These are phyloP conservation scores for Asterophora parasitica DNA, from an alignment of 768 basidiomycete genomes.

Conservation along the genomic window DNA sequence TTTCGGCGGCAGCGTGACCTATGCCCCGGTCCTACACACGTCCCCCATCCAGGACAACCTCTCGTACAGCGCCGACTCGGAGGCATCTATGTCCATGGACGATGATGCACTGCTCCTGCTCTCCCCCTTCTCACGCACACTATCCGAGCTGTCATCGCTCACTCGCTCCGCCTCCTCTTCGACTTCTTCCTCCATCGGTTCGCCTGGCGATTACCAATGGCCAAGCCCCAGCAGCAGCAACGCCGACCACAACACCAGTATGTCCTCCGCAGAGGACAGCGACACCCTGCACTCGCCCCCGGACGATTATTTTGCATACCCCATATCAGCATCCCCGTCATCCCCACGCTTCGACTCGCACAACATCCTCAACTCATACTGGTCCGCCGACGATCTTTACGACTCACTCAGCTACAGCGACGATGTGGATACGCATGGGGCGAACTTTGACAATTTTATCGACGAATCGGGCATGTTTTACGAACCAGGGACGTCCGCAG, in stretches of 20 bases:
- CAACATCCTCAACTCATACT: conserved; percentile 19
- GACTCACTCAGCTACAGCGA: conserved; percentile 11
- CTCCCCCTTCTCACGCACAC: conserved; percentile 25
- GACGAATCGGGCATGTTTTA: conserved; percentile 22
- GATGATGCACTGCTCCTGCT: conserved; percentile 15
- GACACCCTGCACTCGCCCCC: conserved; percentile 23
- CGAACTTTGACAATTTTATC: conserved; percentile 2
- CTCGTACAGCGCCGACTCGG: conserved; percentile 15
- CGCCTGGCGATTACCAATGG: conserved; percentile 18
- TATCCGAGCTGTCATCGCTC: conserved; percentile 30
- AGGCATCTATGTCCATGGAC: conserved; percentile 14
- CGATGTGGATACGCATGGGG: conserved; percentile 7
- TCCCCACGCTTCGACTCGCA: conserved; percentile 15
- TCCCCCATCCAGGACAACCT: conserved; percentile 8
- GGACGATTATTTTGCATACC: conserved; percentile 20
- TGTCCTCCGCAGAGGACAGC: conserved; percentile 23
- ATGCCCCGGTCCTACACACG: conserved; percentile 1
- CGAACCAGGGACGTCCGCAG: conserved; percentile 43
- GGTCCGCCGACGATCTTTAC: conserved; percentile 15
- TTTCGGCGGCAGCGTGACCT: neutral
- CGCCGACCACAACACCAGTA: conserved; percentile 11
- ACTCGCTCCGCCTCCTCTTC: conserved; percentile 41
- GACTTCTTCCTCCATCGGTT: conserved; percentile 29
- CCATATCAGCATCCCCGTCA: conserved; percentile 11
- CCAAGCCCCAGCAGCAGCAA: conserved; percentile 7